phyloP scores from a whole-genome alignment of 306 rosid genomes.

The Castanospermum australe region DNA sequence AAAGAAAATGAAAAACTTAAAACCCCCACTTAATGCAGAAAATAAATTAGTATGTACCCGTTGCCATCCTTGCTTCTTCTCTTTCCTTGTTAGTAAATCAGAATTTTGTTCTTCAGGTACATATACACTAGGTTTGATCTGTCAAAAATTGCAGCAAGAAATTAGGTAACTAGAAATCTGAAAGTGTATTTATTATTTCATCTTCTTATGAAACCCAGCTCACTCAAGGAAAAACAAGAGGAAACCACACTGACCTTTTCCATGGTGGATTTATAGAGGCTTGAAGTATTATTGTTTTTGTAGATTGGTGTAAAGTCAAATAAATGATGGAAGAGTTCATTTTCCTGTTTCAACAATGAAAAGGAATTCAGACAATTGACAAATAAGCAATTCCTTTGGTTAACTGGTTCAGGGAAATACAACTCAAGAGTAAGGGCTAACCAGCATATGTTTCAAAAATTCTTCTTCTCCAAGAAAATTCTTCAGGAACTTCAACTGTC shows the following conservation, averaged over 20 bases:
- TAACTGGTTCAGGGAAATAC: neutral
- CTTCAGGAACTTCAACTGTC: constrained; percentile 13
- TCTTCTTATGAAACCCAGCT: neutral
- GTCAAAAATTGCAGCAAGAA: neutral
- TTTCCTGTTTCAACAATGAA: constrained; percentile 28
- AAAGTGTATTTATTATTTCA: neutral
- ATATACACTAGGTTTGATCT: neutral
- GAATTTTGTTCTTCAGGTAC: constrained; percentile 21
- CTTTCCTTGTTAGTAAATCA: neutral
- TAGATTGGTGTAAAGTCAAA: constrained; percentile 17
- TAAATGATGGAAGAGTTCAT: constrained; percentile 28
- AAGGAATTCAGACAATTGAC: neutral
- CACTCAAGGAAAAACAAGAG: neutral
- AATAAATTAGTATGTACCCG: constrained; percentile 16
- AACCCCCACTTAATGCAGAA: neutral
- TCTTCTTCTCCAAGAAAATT: constrained; percentile 9
- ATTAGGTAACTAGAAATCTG: neutral
- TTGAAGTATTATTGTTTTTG: neutral
- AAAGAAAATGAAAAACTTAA: neutral
- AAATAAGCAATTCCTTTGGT: neutral
- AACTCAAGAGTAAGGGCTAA: constrained; percentile 1
- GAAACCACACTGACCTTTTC: constrained; percentile 25
- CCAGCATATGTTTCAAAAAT: constrained; percentile 23
- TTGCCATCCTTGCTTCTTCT: constrained; percentile 28
- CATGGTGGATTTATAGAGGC: constrained; percentile 25